A percentile compares a stretch with the other conserved stretches of the same genome.
Evolutionary conservation across 257 asterid species (phyloP).

Genomic region (Capsicum pubescens): DNA sequence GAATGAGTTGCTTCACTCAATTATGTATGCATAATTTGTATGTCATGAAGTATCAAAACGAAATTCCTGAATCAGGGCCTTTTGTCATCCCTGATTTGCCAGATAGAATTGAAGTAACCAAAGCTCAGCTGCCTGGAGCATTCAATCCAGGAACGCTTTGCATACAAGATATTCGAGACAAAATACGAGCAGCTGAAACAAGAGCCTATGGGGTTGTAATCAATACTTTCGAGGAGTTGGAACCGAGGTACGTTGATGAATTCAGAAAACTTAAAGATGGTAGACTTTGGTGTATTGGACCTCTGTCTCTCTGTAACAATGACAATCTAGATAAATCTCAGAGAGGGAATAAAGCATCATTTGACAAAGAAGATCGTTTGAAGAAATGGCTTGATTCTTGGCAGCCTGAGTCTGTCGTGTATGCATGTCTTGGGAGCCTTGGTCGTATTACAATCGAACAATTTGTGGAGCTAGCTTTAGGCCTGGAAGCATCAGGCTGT

Average conservation of each 20-base stretch:
- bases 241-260: conserved; percentile 4
- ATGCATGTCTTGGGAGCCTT: conserved; percentile 17
- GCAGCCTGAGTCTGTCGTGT: not conserved
- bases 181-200: conserved; percentile 26
- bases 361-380: not conserved
- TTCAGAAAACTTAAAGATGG: conserved; percentile 14
- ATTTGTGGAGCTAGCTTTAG: conserved; percentile 20
- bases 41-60: not conserved
- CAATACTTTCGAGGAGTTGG: conserved; percentile 33
- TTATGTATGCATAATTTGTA: not conserved
- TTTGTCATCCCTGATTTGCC: conserved; percentile 9
- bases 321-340: not conserved
- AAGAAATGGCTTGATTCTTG: conserved; percentile 20
- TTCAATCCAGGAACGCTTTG: not conserved
- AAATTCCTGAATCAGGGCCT: not conserved
- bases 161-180: conserved; percentile 13
- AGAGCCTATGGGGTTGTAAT: conserved; percentile 30
- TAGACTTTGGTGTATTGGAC: conserved; percentile 33
- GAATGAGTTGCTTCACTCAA: conserved; percentile 24
- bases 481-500: conserved; percentile 3
- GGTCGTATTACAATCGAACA: conserved; percentile 16
- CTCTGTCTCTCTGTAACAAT: not conserved
- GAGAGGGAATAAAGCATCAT: not conserved
- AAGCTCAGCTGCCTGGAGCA: not conserved
- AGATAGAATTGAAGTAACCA: not conserved